Percentiles rank a stretch among this genome's conserved stretches.
Evolutionary conservation across 108 stramenopile genomes (phyloP).

Genomic region (Nitzschia sp.): DNA sequence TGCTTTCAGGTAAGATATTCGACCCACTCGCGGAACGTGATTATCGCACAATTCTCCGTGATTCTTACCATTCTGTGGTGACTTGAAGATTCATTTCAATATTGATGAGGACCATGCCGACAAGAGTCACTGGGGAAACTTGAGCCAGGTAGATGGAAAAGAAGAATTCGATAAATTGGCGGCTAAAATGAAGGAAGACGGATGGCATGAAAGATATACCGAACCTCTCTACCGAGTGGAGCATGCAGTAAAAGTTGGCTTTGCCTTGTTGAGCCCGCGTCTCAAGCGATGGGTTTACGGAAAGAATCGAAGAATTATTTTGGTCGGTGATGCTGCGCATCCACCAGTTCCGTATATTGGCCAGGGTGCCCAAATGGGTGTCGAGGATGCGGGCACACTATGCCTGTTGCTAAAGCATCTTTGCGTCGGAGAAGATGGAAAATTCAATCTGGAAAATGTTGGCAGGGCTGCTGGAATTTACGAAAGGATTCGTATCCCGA

Average conservation of each 20-base stretch:
- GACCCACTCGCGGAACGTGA: conserved; percentile 16
- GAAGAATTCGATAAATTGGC: conserved; percentile 54
- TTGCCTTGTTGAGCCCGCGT: conserved; percentile 28
- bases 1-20: conserved; percentile 72
- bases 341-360: conserved; percentile 73
- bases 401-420: conserved; percentile 28
- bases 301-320: conserved; percentile 30
- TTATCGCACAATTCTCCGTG: no score
- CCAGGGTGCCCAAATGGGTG: conserved; percentile 71
- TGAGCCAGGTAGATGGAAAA: conserved; percentile 41
- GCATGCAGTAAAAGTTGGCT: conserved; percentile 47
- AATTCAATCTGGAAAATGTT: conserved; percentile 31
- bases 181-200: conserved; percentile 43
- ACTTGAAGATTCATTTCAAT: conserved; percentile 62
- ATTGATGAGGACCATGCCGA: conserved; percentile 30
- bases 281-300: conserved; percentile 32
- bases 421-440: conserved; percentile 23
- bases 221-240: conserved; percentile 31
- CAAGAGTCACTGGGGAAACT: conserved; percentile 58
- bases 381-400: conserved; percentile 60
- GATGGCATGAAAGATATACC: conserved; percentile 62
- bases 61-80: no score
- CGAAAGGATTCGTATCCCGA: conserved; percentile 47
- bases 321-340: conserved; percentile 76
- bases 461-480: conserved; percentile 44